Base-by-base conservation (phyloP, 495 filamentous ascomycete species). In the Cairneyella variabilis region DNA sequence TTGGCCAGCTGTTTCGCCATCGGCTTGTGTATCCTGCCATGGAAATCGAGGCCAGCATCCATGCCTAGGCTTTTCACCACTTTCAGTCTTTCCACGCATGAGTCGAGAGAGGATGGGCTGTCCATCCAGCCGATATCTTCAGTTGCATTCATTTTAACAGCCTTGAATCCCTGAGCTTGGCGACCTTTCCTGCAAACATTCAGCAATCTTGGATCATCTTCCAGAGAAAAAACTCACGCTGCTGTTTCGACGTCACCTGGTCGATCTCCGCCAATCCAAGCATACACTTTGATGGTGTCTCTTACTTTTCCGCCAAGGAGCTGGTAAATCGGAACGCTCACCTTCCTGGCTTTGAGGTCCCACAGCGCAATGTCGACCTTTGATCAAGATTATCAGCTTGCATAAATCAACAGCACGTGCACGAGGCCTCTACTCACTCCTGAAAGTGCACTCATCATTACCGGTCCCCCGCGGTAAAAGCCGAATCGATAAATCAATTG, bases 261-360 rank as follows among this genome's bases (percentile, higher is more conserved):
- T n/a, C 86, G 74, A 60, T 92, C 88, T 7, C 88, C 88, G 27
- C 88, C 88, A 61, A 92, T 90, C 88, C 88, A 92, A n/a, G 84
- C 82, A 63, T 92, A 92, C 3, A 92, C 88, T 56, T 79, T 80
- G 23, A 90, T 66, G 64, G 85, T 88, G 60, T 85, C 70, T 25
- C 88, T 75, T 32, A 91, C 84, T 59, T 88, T 87, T 16, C 88
- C 88, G 12, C 88, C 88, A 2, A 92, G 70, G 11, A 92, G 70
- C 58, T 89, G 80, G 58, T 86, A 83, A 22, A 92, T 75, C 1
- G 88, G 88, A 1, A 91, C 83, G 10, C 78, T 76, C 17, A 91
- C 68, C 54, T 70, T 80, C 34, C 72, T 65, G 7, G 69, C 69
- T 62, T 91, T 91, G 38, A 91, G 62, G 72, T 91, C 88, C 88